Evolutionary conservation across 1,284 basidiomycete genomes (phyloP), one percentile per base, ranked within the genome.

Genomic region (Ganoderma sinense): DNA sequence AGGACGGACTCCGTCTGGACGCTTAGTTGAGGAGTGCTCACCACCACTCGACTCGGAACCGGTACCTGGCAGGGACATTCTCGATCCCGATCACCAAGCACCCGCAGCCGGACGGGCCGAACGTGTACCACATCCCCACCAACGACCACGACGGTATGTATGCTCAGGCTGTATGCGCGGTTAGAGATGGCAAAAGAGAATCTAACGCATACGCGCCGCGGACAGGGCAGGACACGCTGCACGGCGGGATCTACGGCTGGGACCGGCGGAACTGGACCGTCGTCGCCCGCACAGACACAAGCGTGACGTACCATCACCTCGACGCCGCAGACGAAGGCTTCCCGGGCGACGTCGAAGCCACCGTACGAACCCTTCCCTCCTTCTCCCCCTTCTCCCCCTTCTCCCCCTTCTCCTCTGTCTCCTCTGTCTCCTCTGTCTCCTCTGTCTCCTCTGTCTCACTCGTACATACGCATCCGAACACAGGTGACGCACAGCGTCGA

Each of bases 201-300:
- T 40, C 31, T 26, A 31, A 61, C 62, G 29, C 41, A 33, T 60
- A 31, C 14, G 13, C 6, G 62, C 80, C 72, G 72, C 78, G 70
- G 26, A 40, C 69, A 78, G 79, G 77, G 7, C 71, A 84, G 76
- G 83, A 85, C 48, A 88, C 86, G 4, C 79, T 88, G 0, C 87
- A 89, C 73, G 87, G 87, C 1, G 87, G 88, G 10, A 83, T 85
- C 8, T 78, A 80, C 61, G 88, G 88, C 53, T 89, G 86, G 85
- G 86, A 88, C 72, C 80, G 86, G n/a, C 83, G 85, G 14, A 86
- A 85, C 76, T 89, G 87, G 87, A 88, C 84, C 2, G 72, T 88
- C n/a, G 80, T 83, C 10, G 75, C 79, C 4, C 80, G 78, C 64
- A 81, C 82, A 1, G 70, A 78, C 13, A 85, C 81, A 0, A 86